These are phyloP conservation scores for Solanum okadae DNA, from an alignment of 257 asterid genomes.

Conservation along the genomic window DNA sequence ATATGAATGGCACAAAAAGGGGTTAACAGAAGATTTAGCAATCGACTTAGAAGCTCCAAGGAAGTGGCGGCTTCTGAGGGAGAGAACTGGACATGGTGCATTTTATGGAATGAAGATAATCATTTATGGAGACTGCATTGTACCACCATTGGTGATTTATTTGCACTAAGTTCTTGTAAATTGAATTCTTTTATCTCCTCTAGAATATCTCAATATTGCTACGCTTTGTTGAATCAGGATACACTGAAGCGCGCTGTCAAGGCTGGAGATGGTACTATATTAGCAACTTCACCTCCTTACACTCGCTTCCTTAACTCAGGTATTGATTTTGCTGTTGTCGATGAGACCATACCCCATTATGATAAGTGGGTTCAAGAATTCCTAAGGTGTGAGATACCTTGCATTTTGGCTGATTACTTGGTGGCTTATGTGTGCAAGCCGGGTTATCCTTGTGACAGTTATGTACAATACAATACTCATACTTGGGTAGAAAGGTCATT, in stretches of 20 bases:
- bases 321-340: conserved; percentile 66
- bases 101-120: conserved; percentile 72
- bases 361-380: conserved; percentile 92
- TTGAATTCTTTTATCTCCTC: not conserved
- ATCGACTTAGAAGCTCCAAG: conserved; percentile 91
- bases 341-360: conserved; percentile 63
- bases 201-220: not conserved
- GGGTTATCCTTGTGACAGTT: conserved; percentile 61
- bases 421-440: conserved; percentile 96
- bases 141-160: conserved; percentile 66
- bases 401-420: conserved; percentile 70
- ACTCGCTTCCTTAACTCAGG: conserved; percentile 59
- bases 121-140: conserved; percentile 81
- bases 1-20: conserved; percentile 72
- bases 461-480: conserved; percentile 72
- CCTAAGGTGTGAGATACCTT: conserved; percentile 62
- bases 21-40: conserved; percentile 84
- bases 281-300: conserved; percentile 94
- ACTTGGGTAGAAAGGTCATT: conserved; percentile 73
- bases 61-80: conserved; percentile 81
- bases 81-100: conserved; percentile 89
- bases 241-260: conserved; percentile 76
- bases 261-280: conserved; percentile 84
- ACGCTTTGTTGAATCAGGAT: conserved; percentile 38
- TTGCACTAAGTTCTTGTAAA: not conserved